Base-by-base conservation (phyloP, 768 basidiomycete species). In the Kwoniella mangroviensis region DNA sequence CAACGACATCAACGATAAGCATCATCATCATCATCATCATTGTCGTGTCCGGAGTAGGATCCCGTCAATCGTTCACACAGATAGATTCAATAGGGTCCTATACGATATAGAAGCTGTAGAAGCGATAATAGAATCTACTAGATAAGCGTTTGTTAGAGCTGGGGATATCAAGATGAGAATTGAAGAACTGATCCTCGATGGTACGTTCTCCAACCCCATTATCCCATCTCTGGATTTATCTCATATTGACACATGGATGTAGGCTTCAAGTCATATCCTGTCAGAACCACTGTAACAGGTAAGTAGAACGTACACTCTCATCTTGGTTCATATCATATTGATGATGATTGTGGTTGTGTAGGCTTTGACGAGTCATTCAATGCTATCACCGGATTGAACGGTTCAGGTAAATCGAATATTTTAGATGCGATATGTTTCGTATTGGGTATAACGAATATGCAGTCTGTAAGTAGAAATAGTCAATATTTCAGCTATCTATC, bases 371-470 rank as follows among this genome's bases (percentile, higher is more conserved):
- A 92, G 6, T 96, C 93, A 4, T 99, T 99, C 88, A 98, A 98
- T 82, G 97, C 97, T 4, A 98, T 99, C 84, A 97, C 94, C 4
- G 95, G 95, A 56, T 74, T 85, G 62, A 86, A 86, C 63, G 85
- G 84, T 64, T 96, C 94, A 0, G 96, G 96, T 76, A 98, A 99
- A 86, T 97, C 94, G 69, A 99, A 99, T 85, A 98, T 99, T 77
- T 89, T 99, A 72, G 97, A 99, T 86, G 95, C 97, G 69, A 98
- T 98, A 84, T 97, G 95, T 84, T 99, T 99, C 82, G 97, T 98
- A 17, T 87, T 99, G 21, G 97, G 97, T 17, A 92, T 98, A 74
- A 98, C 95, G 2, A 98, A 98, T 83, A 92, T 98, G 91, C 86
- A 91, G n/a, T 90, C 90, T 71, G 95, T 92, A 72, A 65, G 88